Conservation (phyloP, 2,329 filamentous ascomycete species). For the Tolypocladium tundrense region DNA sequence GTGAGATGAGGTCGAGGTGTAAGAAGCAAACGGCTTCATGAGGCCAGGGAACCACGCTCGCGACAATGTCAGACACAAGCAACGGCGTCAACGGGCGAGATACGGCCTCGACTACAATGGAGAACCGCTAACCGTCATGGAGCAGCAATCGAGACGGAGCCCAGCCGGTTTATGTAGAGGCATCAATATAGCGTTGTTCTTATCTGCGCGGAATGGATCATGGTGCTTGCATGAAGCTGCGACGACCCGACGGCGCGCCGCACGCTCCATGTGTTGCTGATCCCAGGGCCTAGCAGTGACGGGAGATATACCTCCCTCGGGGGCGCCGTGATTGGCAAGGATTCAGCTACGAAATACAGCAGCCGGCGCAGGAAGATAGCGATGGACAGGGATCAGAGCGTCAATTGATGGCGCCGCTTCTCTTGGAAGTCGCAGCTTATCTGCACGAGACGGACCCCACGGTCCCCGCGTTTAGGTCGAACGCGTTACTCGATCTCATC, state of each 20-base stretch:
- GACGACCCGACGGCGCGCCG: background rate
- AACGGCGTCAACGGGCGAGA: background rate
- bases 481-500: conserved; percentile 33
- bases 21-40: background rate
- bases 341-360: no score
- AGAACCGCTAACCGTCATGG: background rate
- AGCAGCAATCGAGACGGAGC: background rate
- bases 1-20: background rate
- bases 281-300: background rate
- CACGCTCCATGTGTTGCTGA: background rate
- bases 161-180: background rate
- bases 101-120: background rate
- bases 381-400: background rate
- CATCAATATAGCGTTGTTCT: background rate
- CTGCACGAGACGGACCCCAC: background rate
- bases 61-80: background rate
- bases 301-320: background rate
- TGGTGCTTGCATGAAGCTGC: no score
- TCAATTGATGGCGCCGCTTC: background rate
- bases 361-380: background rate
- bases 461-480: background rate
- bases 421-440: background rate
- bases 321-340: background rate
- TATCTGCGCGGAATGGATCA: background rate
- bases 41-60: background rate